A percentile compares a stretch with the other conserved stretches of the same genome.
These are phyloP conservation scores for Lantana camara DNA, from an alignment of 257 asterid genomes.

Conservation along the genomic window DNA sequence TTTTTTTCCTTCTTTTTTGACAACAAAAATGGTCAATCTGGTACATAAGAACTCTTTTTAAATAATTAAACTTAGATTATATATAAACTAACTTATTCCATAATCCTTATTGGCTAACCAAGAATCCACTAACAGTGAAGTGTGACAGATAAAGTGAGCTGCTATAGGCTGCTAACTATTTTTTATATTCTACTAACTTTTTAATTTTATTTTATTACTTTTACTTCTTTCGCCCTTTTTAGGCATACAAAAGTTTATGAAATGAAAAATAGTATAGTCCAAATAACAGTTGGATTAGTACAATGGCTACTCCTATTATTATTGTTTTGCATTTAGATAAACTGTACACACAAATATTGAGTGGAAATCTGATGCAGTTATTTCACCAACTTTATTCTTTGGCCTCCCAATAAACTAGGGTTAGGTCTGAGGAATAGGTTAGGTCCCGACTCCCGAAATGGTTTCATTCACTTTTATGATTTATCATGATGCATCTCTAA, in stretches of 20 bases:
- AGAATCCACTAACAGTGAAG: constrained; percentile 8
- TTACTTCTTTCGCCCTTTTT: background rate
- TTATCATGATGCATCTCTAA: no score
- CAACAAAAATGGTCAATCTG: background rate
- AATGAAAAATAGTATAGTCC: background rate
- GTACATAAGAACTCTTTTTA: background rate
- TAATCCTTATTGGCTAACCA: constrained; percentile 13
- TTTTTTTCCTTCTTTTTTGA: background rate
- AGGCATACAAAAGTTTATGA: background rate
- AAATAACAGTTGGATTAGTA: no score
- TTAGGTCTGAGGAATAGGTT: background rate
- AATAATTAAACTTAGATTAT: background rate
- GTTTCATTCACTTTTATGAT: no score
- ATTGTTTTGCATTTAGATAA: no score
- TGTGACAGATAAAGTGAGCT: constrained; percentile 18
- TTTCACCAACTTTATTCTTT: constrained; percentile 5
- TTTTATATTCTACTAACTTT: background rate
- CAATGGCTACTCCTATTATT: background rate
- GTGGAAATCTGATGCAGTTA: constrained; percentile 15
- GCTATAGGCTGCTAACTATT: constrained; percentile 5
- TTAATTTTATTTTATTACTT: background rate
- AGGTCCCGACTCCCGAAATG: background rate
- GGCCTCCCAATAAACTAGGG: background rate
- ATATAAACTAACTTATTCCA: constrained; percentile 7
- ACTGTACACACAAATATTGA: no score